Evolutionary conservation across 148 eudicot species (phyloP).

Genomic region (Agrostemma githago): DNA sequence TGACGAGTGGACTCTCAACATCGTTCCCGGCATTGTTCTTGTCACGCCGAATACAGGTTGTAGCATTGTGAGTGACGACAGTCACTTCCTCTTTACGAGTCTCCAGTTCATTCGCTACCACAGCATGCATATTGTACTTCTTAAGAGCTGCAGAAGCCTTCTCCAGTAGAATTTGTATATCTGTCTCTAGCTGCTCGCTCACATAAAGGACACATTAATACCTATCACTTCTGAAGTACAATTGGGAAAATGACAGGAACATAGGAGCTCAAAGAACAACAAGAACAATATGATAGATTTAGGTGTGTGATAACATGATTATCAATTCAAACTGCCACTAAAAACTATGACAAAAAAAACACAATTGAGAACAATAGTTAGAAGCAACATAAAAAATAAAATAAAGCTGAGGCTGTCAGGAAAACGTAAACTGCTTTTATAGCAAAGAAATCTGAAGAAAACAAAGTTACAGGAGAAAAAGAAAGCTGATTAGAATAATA

Average conservation of each 20-base stretch:
- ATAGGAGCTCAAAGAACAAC: neutral
- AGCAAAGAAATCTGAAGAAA: no score
- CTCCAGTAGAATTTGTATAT: conserved; percentile 63
- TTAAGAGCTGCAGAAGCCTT: conserved; percentile 75
- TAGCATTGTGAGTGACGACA: conserved; percentile 51
- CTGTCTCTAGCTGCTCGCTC: conserved; percentile 82
- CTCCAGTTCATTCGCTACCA: conserved; percentile 87
- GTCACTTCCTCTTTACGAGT: conserved; percentile 88
- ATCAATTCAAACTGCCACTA: no score
- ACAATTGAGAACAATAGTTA: no score
- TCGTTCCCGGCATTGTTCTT: conserved; percentile 44
- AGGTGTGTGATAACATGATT: neutral
- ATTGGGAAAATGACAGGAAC: neutral
- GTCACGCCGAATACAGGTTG: conserved; percentile 56
- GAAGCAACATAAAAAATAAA: no score
- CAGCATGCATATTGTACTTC: conserved; percentile 84
- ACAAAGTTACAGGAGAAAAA: no score
- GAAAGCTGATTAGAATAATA: no score
- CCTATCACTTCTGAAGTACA: neutral
- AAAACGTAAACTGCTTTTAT: no score
- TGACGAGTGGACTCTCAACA: conserved; percentile 69
- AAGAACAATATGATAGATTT: neutral
- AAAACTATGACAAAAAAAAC: no score
- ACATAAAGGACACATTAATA: neutral
- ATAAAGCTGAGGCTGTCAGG: no score